These are phyloP conservation scores for Fusarium sororula DNA, from an alignment of 2,329 filamentous ascomycete genomes.

Conservation along the genomic window DNA sequence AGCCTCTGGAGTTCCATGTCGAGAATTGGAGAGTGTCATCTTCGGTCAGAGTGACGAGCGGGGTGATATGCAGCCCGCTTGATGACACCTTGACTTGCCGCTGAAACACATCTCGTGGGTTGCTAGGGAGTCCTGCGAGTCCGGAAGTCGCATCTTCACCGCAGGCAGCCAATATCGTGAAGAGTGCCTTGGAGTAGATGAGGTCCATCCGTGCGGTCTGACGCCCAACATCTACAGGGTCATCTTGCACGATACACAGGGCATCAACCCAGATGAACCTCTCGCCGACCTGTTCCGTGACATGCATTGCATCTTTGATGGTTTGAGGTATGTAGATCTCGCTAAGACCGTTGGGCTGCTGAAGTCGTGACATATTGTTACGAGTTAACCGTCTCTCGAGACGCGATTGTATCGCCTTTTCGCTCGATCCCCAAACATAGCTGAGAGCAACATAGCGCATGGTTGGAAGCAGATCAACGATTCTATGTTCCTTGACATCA, in stretches of 20 bases:
- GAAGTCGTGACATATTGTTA: neutral
- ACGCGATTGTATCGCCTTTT: neutral
- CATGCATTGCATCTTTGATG: constrained; percentile 9
- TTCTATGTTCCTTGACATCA: neutral
- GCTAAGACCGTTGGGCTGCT: neutral
- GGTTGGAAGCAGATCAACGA: neutral
- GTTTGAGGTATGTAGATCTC: neutral
- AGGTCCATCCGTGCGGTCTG: constrained; percentile 16
- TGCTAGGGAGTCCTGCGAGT: neutral
- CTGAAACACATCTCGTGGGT: neutral
- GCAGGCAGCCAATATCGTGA: neutral
- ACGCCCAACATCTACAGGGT: neutral
- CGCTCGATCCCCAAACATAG: constrained; percentile 20
- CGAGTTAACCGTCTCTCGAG: neutral
- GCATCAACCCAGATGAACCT: constrained; percentile 29
- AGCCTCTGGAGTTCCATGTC: constrained; percentile 7
- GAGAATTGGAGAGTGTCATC: neutral
- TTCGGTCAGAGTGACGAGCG: neutral
- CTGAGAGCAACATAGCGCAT: constrained; percentile 23
- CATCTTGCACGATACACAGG: constrained; percentile 25
- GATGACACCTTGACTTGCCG: neutral
- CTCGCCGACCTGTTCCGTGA: neutral
- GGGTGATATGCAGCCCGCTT: neutral
- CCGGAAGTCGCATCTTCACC: neutral
- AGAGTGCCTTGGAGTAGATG: constrained; percentile 8